phyloP scores from a whole-genome alignment of 441 rosid genomes.

The Erodium trifolium region DNA sequence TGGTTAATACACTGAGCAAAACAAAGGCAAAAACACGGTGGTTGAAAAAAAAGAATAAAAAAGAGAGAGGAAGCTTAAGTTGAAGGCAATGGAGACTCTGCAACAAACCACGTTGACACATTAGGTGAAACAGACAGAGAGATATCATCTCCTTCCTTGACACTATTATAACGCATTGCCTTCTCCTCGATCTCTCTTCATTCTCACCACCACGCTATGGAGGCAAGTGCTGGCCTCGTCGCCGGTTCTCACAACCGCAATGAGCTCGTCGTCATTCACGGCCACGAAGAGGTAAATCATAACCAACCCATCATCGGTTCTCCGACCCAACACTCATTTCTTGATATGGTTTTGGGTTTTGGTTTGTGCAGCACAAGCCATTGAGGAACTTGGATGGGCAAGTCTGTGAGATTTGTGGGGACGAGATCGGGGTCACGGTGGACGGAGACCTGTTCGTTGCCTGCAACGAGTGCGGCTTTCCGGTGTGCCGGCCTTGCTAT shows the following conservation, averaged over 20 bases:
- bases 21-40: conserved; percentile 17
- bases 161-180: not conserved
- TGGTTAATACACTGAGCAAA: not conserved
- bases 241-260: conserved; percentile 99
- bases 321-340: not conserved
- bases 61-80: conserved; percentile 55
- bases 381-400: conserved; percentile 47
- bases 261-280: conserved; percentile 93
- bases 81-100: conserved; percentile 89
- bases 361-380: conserved; percentile 26
- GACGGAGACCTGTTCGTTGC: conserved; percentile 75
- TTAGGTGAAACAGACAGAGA: conserved; percentile 32
- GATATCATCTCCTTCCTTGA: not conserved
- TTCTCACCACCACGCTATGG: conserved; percentile 38
- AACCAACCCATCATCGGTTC: not conserved
- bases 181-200: conserved; percentile 8
- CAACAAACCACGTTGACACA: conserved; percentile 49
- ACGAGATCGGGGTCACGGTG: conserved; percentile 53
- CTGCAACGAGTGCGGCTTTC: conserved; percentile 74
- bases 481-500: conserved; percentile 90
- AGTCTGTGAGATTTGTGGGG: conserved; percentile 85
- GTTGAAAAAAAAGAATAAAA: conserved; percentile 30
- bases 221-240: conserved; percentile 94
- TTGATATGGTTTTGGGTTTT: not conserved
- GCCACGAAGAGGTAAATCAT: conserved; percentile 76